Evolutionary conservation across 805 yeast species (phyloP).

Genomic region (Pichia sporocuriosa): DNA sequence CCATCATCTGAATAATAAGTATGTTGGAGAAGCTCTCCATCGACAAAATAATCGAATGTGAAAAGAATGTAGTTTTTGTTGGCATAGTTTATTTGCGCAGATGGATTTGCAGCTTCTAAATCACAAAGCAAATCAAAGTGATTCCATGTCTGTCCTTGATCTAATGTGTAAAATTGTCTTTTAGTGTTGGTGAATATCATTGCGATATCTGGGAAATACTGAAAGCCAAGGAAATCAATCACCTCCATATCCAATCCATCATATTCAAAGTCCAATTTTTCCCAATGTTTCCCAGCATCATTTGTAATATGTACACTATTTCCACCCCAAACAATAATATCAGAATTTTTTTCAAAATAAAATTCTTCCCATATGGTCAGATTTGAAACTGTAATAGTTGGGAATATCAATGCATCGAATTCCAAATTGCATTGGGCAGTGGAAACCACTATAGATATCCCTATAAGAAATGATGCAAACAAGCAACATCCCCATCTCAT

Average conservation of each 20-base stretch:
- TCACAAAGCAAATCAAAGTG: slow-evolving; percentile 27
- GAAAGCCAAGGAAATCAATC: slow-evolving; percentile 24
- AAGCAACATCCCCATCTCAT: too few species aligned
- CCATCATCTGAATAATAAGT: slow-evolving; percentile 37
- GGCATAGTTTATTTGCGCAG: slow-evolving; percentile 30
- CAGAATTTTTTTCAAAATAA: slow-evolving; percentile 50
- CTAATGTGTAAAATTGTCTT: slow-evolving; percentile 38
- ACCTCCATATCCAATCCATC: slow-evolving; percentile 5
- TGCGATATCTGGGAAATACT: slow-evolving; percentile 34
- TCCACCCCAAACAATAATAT: slow-evolving; percentile 30
- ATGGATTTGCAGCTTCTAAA: not conserved
- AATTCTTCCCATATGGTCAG: slow-evolving; percentile 11
- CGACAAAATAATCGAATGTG: slow-evolving; percentile 26
- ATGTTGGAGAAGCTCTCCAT: slow-evolving; percentile 16
- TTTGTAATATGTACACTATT: slow-evolving; percentile 32
- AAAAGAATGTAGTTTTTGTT: slow-evolving; percentile 32
- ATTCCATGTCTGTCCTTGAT: slow-evolving; percentile 44
- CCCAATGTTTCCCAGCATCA: slow-evolving; percentile 50
- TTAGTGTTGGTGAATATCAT: slow-evolving; percentile 31
- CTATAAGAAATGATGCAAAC: too few species aligned
- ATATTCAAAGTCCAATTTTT: slow-evolving; percentile 20
- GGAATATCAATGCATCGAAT: too few species aligned
- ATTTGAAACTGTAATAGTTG: too few species aligned
- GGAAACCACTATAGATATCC: too few species aligned
- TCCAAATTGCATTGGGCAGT: too few species aligned